Conservation (phyloP, 1,284 basidiomycete species). For the Ustilago crameri region DNA sequence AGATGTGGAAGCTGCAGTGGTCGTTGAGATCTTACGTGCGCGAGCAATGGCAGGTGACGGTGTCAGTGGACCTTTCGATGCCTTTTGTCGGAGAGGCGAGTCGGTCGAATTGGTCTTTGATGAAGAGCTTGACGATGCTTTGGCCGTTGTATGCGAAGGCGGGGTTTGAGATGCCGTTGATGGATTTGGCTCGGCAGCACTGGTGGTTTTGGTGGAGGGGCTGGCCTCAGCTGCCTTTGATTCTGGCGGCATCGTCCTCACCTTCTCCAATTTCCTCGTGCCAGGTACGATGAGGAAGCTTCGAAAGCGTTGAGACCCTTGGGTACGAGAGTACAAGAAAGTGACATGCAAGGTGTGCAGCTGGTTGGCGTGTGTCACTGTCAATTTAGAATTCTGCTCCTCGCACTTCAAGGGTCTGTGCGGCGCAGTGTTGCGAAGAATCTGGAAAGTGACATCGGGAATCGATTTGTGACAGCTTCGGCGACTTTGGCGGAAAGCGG, state of each 20-base stretch:
- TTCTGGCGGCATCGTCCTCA: background rate
- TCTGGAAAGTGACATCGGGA: conserved; percentile 8
- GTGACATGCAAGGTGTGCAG: conserved; percentile 7
- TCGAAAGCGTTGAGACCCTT: no score
- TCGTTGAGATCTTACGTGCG: conserved; percentile 6
- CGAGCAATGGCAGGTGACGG: background rate
- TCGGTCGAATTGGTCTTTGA: conserved; percentile 9
- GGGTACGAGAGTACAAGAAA: no score
- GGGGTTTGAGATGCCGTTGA: background rate
- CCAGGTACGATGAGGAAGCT: background rate
- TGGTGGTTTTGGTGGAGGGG: conserved; percentile 1
- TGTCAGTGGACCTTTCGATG: background rate
- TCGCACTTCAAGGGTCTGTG: conserved; percentile 7
- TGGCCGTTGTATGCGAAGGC: background rate
- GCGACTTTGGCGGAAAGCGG: conserved; percentile 10
- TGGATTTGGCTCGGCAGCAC: background rate
- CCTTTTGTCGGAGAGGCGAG: conserved; percentile 5
- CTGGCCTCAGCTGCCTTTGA: background rate
- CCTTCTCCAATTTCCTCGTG: background rate
- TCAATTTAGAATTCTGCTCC: background rate
- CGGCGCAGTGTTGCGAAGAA: background rate
- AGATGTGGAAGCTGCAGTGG: background rate
- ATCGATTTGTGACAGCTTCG: conserved; percentile 11
- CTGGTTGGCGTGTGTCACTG: background rate
- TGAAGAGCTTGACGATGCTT: conserved; percentile 1